Base-by-base conservation (phyloP, 2,329 filamentous ascomycete species). In the Talaromyces marneffei region DNA sequence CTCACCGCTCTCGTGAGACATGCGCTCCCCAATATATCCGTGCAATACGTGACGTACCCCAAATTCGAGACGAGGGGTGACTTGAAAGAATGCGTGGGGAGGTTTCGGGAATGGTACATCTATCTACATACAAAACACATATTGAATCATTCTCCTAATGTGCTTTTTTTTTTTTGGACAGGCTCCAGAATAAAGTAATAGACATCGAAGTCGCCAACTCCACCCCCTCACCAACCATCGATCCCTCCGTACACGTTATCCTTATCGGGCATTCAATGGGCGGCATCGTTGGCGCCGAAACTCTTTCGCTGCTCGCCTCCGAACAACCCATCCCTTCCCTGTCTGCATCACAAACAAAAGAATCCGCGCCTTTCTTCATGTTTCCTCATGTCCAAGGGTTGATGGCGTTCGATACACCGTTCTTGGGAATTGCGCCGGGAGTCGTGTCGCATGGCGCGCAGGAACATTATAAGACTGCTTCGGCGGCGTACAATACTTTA, bases 331-430 rank as follows among this genome's bases (percentile, higher is more conserved):
- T 80, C 50, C 71, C 73, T 40, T 65, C 72, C 27, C 64, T 70
- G 25, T 71, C 72, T 9, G 67, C 72, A 39, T 68, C 63, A 66
- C 66, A 54, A 65, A 40, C 27, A 20, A 7, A 25, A 10, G 29
- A 25, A 0, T 33, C 71, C 2, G 68, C 67, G 18, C 59, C 58
- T 8, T 69, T 69, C 12, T 85, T 96, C 72, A 93, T 97, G 88
- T 97, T 97, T 73, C 93, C 93, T 1, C 93, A 92, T 74, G 86
- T 97, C 66, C 89, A 93, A 75, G 93, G 90, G 66, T 85, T 97
- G 27, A 83, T 97, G 53, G 91, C 92, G 56, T 96, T 97, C 72
- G 93, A 97, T 76, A 99, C 94, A 0, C 94, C 94, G 0, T 99
- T 90, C 58, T 72, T 83, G 40, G 81, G 81, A 5, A 79, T 81